Evolutionary conservation across 495 filamentous ascomycete genomes (phyloP), one percentile per base, ranked within the genome.

Genomic region (Neurospora sp.): DNA sequence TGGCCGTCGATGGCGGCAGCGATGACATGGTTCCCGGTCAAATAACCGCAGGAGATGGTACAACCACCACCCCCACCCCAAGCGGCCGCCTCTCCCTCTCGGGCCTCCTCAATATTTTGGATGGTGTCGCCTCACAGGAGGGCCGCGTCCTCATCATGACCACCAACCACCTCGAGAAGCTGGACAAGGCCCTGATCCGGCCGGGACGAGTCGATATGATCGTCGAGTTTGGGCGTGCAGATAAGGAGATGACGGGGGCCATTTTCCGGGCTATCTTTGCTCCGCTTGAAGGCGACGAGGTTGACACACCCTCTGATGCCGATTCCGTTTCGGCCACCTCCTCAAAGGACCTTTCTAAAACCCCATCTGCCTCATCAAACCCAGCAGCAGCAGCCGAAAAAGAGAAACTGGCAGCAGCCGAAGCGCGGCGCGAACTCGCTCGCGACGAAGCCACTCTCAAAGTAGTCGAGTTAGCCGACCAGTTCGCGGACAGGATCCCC

Each of bases 111-210:
- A 96, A 94, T 75, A 92, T 92, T 39, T 87, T 96, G 39, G 93
- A 94, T 75, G 92, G 93, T 19, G 91, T 94, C n/a, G 90, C 91
- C 9, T 89, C 89, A 1, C 89, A 89, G 71, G 92, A 94, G 79
- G 93, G 92, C 15, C 87, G 92, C 6, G 88, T 94, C 21, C 85
- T 94, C 10, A 91, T 96, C 74, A 94, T 96, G 92, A 94, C 92
- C 3, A 94, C 93, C 66, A 96, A 96, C 76, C 90, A 93, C 76
- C 77, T 89, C 0, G 91, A 94, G 40, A 90, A 90, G 74, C 85
- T 96, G 1, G 93, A 96, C 76, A 84, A 89, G 43, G 92, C 93
- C 0, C 85, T 96, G 4, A 90, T 93, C 71, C 89, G 93, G 0
- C 91, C 91, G 13, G 92, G 93, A 0, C 88, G 93, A 19, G 90